Base-by-base conservation (phyloP, 352 stramenopile species). In the Phytopythium ostracodes region DNA sequence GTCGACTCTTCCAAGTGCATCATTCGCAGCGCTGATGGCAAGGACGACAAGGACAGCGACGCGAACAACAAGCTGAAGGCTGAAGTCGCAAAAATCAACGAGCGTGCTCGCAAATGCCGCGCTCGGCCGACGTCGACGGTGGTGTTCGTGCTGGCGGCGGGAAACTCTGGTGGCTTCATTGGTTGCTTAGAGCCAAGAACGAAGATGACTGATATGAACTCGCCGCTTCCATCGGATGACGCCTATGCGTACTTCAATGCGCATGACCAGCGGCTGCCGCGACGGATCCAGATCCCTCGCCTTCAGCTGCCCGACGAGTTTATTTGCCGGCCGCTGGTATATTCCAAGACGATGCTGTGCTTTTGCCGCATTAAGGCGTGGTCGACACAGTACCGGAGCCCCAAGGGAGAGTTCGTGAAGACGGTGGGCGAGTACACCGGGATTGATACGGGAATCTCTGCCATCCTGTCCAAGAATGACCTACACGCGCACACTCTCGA, bases 361-460 rank as follows among this genome's bases (percentile, higher is more conserved):
- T 84, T 92, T 55, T 88, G 78, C 20, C 77, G 79, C 20, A 78
- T 91, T 33, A 89, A 80, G 64, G 62, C 81, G 56, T 92, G 81
- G 81, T 79, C 70, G 38, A 87, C 73, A 12, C 76, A 72, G 66
- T 72, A 78, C 54, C 71, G 72, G 44, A 88, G 73, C 33, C 87
- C 89, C 0, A 75, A 77, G 81, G 89, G 82, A 1, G 77, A 88
- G 38, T 92, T 91, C 62, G 70, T 92, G 4, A 87, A 92, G 67
- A 87, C 81, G 15, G 66, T 93, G 0, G 84, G 85, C 12, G 77
- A 88, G 62, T 91, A 84, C 43, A 88, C 77, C 0, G 79, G 79
- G 4, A 97, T 97, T 51, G 84, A 91, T 55, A 91, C 97, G 33
- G 95, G 98, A 35, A 86, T 92, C 38, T 98, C 92, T 0, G 78